phyloP scores from a whole-genome alignment of 2,329 filamentous ascomycete species.

The Bipolaris oryzae region DNA sequence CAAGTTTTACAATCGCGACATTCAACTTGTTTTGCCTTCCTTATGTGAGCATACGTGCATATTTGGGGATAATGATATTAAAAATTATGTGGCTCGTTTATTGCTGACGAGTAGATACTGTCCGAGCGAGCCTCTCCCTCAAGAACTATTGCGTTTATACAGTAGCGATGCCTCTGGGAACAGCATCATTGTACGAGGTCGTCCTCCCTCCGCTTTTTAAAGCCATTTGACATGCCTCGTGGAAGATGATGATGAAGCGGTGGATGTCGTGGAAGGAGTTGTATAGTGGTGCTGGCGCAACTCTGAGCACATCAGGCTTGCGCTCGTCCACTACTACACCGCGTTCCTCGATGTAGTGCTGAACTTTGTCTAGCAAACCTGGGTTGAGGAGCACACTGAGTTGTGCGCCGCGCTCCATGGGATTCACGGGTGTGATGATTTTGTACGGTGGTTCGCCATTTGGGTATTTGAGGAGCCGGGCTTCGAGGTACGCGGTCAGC shows the following conservation, averaged over 20 bases:
- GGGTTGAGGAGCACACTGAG: constrained; percentile 73
- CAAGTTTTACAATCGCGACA: constrained; percentile 1
- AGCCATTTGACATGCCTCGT: constrained; percentile 54
- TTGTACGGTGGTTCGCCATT: constrained; percentile 47
- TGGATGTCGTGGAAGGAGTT: constrained; percentile 76
- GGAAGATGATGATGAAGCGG: constrained; percentile 55
- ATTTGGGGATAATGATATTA: constrained; percentile 1
- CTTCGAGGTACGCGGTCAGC: constrained; percentile 77
- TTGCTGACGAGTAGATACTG: constrained; percentile 1
- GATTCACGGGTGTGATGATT: constrained; percentile 73
- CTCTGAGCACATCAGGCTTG: constrained; percentile 81
- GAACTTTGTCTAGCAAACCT: constrained; percentile 73
- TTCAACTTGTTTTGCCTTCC: constrained; percentile 2
- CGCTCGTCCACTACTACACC: constrained; percentile 82
- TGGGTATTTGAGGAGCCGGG: constrained; percentile 38
- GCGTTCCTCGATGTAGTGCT: constrained; percentile 66
- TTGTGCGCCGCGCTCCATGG: constrained; percentile 75
- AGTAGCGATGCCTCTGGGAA: constrained; percentile 17
- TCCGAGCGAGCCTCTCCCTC: not conserved
- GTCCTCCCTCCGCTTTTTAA: constrained; percentile 11
- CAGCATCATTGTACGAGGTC: not conserved
- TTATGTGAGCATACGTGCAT: constrained; percentile 21
- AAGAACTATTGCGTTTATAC: constrained; percentile 8
- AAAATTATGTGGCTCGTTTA: constrained; percentile 9
- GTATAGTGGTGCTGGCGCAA: constrained; percentile 84